These are phyloP conservation scores for Paramecium tetraurelia DNA, from an alignment of 73 alveolate species.

Conservation along the genomic window DNA sequence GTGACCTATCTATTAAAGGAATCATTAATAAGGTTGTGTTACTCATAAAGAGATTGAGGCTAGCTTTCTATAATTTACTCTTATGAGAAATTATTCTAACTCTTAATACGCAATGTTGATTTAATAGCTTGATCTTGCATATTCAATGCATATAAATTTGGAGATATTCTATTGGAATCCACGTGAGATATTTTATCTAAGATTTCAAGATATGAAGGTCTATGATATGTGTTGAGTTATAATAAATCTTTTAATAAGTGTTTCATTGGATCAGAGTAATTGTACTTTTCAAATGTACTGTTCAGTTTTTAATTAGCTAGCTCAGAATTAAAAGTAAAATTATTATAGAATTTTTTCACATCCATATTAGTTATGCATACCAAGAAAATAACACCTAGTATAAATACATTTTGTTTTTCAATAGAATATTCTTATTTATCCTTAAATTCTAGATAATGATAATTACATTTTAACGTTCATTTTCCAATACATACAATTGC, in stretches of 20 bases:
- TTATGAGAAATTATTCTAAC: background rate
- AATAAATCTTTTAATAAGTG: background rate
- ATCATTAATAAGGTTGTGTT: background rate
- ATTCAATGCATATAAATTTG: background rate
- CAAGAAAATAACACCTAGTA: slow-evolving; percentile 20
- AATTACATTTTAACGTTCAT: slow-evolving; percentile 5
- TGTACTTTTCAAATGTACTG: background rate
- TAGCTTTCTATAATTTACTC: background rate
- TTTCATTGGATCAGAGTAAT: slow-evolving; percentile 9
- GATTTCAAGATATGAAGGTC: background rate
- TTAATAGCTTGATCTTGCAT: background rate
- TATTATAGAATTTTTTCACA: background rate
- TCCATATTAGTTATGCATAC: background rate
- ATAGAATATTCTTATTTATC: background rate
- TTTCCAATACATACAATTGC: background rate
- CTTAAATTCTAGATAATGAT: background rate
- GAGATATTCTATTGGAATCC: background rate
- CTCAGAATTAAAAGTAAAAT: slow-evolving; percentile 1
- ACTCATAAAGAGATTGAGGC: background rate
- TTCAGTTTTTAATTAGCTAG: background rate
- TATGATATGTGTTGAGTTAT: background rate
- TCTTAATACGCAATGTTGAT: background rate
- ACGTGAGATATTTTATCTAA: background rate
- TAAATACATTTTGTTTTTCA: slow-evolving; percentile 26
- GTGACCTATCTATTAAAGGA: background rate